Percentiles rank a stretch among this genome's conserved stretches.
Evolutionary conservation across 1,139 yeast species (phyloP).

Genomic region (Yamadazyma aaseri): DNA sequence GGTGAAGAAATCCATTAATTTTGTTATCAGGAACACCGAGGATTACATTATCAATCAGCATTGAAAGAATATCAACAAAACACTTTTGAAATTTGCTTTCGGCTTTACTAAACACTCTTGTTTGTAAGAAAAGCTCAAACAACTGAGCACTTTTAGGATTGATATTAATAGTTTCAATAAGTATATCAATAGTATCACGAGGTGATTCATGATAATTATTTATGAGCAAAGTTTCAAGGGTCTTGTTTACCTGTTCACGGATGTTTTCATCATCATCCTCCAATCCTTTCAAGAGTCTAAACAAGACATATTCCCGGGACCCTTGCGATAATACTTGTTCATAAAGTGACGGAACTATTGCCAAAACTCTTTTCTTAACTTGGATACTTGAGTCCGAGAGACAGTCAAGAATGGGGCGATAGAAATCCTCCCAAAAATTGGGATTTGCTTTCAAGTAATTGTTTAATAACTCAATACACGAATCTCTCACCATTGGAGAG

Average conservation of each 20-base stretch:
- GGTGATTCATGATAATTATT: too few species aligned
- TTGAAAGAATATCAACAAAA: background rate
- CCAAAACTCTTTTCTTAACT: slow-evolving; percentile 64
- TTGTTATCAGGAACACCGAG: background rate
- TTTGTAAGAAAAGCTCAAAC: background rate
- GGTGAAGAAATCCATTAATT: slow-evolving; percentile 21
- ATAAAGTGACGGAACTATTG: slow-evolving; percentile 52
- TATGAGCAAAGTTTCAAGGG: slow-evolving; percentile 12
- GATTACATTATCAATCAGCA: background rate
- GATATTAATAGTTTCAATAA: background rate
- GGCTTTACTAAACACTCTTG: background rate
- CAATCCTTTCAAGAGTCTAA: slow-evolving; percentile 50
- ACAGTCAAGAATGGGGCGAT: slow-evolving; percentile 48
- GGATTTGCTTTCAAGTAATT: slow-evolving; percentile 48
- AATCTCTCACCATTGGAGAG: slow-evolving; percentile 74
- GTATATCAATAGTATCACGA: background rate
- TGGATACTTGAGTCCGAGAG: slow-evolving; percentile 59
- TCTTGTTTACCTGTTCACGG: slow-evolving; percentile 24
- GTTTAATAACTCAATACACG: slow-evolving; percentile 66
- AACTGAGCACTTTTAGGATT: background rate
- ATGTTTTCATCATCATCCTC: slow-evolving; percentile 72
- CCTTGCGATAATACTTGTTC: slow-evolving; percentile 24
- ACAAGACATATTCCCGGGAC: slow-evolving; percentile 45
- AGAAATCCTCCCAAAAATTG: slow-evolving; percentile 46
- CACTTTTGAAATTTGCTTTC: background rate